Evolutionary conservation across 2,329 filamentous ascomycete species (phyloP).

Genomic region (Phoma sp.): DNA sequence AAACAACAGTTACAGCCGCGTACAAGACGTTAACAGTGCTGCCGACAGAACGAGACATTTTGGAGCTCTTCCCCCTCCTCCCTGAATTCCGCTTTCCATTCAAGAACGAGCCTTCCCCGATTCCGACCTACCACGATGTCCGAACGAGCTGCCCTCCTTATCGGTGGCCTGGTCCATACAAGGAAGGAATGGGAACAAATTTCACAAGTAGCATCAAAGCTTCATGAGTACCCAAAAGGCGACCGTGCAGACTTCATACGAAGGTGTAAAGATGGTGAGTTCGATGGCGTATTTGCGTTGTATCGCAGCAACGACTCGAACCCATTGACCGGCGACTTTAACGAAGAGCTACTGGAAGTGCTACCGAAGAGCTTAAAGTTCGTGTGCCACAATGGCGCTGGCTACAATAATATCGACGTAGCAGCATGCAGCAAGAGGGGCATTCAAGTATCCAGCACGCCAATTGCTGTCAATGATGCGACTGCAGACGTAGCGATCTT

Average conservation of each 20-base stretch:
- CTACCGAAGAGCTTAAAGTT: constrained; percentile 52
- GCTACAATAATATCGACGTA: constrained; percentile 67
- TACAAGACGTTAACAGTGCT: constrained; percentile 27
- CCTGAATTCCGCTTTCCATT: not conserved
- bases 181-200: constrained; percentile 55
- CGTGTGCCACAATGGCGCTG: constrained; percentile 59
- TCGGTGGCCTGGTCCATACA: constrained; percentile 54
- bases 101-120: not conserved
- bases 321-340: constrained; percentile 55
- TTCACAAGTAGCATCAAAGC: constrained; percentile 39
- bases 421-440: constrained; percentile 56
- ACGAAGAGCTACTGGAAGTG: constrained; percentile 51
- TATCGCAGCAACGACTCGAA: constrained; percentile 66
- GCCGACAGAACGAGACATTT: constrained; percentile 9
- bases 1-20: constrained; percentile 11
- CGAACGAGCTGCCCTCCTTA: constrained; percentile 51
- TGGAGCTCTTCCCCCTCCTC: constrained; percentile 4
- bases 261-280: constrained; percentile 61
- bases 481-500: constrained; percentile 59
- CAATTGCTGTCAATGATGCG: constrained; percentile 58
- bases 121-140: constrained; percentile 28
- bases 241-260: constrained; percentile 62
- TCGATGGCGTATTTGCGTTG: constrained; percentile 61
- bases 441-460: constrained; percentile 55
- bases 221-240: constrained; percentile 60